A percentile compares a stretch with the other conserved stretches of the same genome.
Conservation (phyloP, 495 filamentous ascomycete genomes). For the Aspergillus wentii region DNA sequence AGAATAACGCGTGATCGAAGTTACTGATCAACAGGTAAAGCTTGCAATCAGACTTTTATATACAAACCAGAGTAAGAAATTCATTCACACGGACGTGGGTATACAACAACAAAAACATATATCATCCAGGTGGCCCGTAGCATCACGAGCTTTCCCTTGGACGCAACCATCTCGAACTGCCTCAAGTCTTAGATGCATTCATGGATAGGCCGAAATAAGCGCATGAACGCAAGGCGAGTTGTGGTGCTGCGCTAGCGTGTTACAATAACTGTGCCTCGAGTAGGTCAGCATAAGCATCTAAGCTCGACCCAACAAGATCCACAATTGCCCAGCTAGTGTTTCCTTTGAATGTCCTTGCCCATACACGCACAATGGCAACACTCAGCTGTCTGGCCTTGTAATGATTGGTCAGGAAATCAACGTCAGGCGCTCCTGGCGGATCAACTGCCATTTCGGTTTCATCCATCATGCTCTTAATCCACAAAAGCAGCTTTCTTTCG, state of each 20-base stretch:
- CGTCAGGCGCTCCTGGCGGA: constrained; percentile 35
- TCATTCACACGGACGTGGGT: constrained; percentile 11
- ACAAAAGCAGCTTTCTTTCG: constrained; percentile 59
- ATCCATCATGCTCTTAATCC: constrained; percentile 69
- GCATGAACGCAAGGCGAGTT: too few relatives aligned
- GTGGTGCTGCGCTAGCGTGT: too few relatives aligned
- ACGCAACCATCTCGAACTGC: too few relatives aligned
- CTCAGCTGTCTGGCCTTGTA: constrained; percentile 44
- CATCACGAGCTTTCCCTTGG: too few relatives aligned
- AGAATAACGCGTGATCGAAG: too few relatives aligned
- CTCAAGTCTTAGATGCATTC: too few relatives aligned
- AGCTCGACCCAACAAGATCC: constrained; percentile 42
- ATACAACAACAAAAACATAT: constrained; percentile 14
- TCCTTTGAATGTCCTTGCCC: constrained; percentile 50
- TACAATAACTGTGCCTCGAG: constrained; percentile 27
- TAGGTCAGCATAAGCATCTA: constrained; percentile 42
- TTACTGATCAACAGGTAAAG: constrained; percentile 18
- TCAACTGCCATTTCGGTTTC: constrained; percentile 69
- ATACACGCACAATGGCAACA: constrained; percentile 48
- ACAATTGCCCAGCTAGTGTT: constrained; percentile 52
- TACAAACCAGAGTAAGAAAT: constrained; percentile 5
- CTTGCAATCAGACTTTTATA: too few relatives aligned
- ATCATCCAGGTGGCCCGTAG: constrained; percentile 5
- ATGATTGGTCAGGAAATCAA: constrained; percentile 40
- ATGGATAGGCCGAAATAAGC: constrained; percentile 11